These are phyloP conservation scores for Aspergillus brunneoviolaceus DNA, from an alignment of 2,329 filamentous ascomycete species.

Conservation along the genomic window DNA sequence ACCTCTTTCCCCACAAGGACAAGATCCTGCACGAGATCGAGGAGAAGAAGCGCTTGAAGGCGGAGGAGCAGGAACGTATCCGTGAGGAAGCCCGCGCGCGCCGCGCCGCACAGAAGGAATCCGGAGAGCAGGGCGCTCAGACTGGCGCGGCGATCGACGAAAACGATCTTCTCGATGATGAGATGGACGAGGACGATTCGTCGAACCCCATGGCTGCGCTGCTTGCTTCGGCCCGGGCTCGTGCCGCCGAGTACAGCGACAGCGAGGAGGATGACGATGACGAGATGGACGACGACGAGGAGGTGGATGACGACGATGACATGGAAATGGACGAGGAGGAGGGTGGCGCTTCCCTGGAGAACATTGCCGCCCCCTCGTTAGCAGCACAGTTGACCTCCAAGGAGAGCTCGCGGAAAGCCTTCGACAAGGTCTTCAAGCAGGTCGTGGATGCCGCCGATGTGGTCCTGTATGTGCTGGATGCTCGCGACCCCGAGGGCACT, in stretches of 20 bases:
- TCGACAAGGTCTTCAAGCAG: conserved; percentile 94
- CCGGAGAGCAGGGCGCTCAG: conserved; percentile 33
- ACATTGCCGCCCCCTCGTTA: conserved; percentile 51
- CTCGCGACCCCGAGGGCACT: conserved; percentile 86
- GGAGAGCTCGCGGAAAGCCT: conserved; percentile 76
- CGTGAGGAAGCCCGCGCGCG: conserved; percentile 62
- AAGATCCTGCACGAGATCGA: conserved; percentile 93
- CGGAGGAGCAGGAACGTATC: conserved; percentile 70
- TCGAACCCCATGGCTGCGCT: conserved; percentile 52
- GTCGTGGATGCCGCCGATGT: conserved; percentile 88
- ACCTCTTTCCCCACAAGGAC: conserved; percentile 97
- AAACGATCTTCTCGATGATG: conserved; percentile 46
- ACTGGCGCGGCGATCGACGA: conserved; percentile 48
- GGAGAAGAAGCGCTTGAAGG: conserved; percentile 76
- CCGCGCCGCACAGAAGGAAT: conserved; percentile 41
- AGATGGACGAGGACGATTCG: conserved; percentile 48
- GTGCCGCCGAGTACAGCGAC: conserved; percentile 46
- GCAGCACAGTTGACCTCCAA: conserved; percentile 32
- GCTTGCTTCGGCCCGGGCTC: conserved; percentile 45
- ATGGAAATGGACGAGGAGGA: conserved; percentile 54
- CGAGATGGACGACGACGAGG: conserved; percentile 52
- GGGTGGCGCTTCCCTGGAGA: conserved; percentile 52
- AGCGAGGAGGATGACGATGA: conserved; percentile 53
- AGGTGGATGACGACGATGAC: conserved; percentile 51
- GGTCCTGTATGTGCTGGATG: conserved; percentile 88